Conservation (phyloP, 139 green algal species). For the Nannochloris sp. region DNA sequence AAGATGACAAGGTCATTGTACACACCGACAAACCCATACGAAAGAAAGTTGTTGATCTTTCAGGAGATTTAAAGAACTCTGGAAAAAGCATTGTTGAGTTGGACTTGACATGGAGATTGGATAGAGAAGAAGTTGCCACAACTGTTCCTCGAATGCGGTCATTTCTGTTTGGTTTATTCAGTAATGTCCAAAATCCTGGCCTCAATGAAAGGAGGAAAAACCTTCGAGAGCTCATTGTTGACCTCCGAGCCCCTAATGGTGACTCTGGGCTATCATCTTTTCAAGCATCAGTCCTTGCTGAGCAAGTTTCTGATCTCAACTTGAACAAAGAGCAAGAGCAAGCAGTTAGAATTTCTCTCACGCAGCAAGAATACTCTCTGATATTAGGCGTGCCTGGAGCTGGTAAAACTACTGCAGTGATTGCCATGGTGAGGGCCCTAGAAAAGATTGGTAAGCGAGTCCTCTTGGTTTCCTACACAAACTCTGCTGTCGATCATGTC, state of each 20-base stretch:
- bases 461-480: conserved; percentile 91
- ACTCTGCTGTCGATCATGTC: conserved; percentile 95
- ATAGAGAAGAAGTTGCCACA: conserved; percentile 54
- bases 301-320: not conserved
- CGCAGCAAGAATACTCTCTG: conserved; percentile 63
- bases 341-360: conserved; percentile 49
- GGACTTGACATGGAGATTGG: conserved; percentile 53
- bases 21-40: conserved; percentile 23
- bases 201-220: not conserved
- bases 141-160: conserved; percentile 40
- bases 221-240: conserved; percentile 51
- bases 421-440: conserved; percentile 41
- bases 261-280: not conserved
- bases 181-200: not conserved
- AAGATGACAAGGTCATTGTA: conserved; percentile 17
- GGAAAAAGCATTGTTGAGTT: not conserved
- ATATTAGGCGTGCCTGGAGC: conserved; percentile 82
- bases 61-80: not conserved
- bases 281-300: not conserved
- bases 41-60: conserved; percentile 8
- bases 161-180: conserved; percentile 44
- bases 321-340: conserved; percentile 64
- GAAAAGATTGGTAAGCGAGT: conserved; percentile 43
- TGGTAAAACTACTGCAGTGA: conserved; percentile 71
- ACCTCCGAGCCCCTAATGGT: conserved; percentile 31